Base-by-base conservation (phyloP, 768 basidiomycete genomes). In the Zangia roseola region DNA sequence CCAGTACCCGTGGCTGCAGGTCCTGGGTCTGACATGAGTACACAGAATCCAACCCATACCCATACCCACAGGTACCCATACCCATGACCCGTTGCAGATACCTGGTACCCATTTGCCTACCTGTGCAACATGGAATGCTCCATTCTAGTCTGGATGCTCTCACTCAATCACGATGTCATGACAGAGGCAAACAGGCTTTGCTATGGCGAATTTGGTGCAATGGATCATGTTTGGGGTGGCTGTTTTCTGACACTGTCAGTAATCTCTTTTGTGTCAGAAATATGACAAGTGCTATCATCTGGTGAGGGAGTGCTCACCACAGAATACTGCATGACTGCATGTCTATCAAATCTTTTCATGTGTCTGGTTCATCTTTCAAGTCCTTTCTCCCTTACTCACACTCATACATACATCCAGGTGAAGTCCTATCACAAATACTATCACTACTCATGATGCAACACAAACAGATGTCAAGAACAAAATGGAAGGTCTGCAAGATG, bases 371-470 rank as follows among this genome's bases (percentile, higher is more conserved):
- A 24, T 13, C 24, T 31, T 17, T 13, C 36, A 3, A n/a, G n/a
- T n/a, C n/a, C n/a, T n/a, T n/a, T n/a, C 17, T 31, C 30, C 6
- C 30, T 33, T 5, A 10, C 38, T 57, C 16, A 49, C 6, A 6
- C 1, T 20, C 10, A 25, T 43, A 3, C n/a, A n/a, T n/a, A n/a
- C 33, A 26, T n/a, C 12, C 66, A 90, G 88, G 87, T 19, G 77
- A 80, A 60, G 70, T 86, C 56, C 82, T 91, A 64, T 82, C 83
- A 16, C 75, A 84, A 55, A 84, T 90, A 74, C 69, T 91, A 10
- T 88, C 88, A 0, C 71, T 90, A 12, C 81, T 90, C 57, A 89
- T 91, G 88, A 90, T 90, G 88, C 73, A 87, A 14, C 88, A 90
- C 64, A 75, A 87, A 47, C 81, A 88, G 33, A 86, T 90, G 67